These are phyloP conservation scores for Blastocystis sp. DNA, from an alignment of 352 stramenopile genomes.

Conservation along the genomic window DNA sequence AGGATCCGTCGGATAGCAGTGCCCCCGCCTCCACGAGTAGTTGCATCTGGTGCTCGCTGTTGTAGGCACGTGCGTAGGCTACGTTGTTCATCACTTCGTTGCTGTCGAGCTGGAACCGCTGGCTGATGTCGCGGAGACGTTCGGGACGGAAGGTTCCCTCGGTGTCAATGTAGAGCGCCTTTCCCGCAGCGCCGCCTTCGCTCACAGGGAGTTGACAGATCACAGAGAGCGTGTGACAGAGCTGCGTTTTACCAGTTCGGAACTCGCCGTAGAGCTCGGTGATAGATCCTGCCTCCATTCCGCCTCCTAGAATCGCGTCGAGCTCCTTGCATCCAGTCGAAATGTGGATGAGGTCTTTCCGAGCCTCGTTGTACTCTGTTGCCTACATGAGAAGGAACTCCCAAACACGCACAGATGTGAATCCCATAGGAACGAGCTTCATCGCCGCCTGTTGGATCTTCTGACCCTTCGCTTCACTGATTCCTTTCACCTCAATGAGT, in stretches of 20 bases:
- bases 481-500: conserved; percentile 90
- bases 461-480: conserved; percentile 92
- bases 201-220: conserved; percentile 91
- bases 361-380: conserved; percentile 71
- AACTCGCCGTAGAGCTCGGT: conserved; percentile 97
- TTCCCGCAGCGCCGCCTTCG: conserved; percentile 86
- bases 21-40: background rate
- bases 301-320: conserved; percentile 66
- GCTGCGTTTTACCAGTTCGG: conserved; percentile 93
- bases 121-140: conserved; percentile 85
- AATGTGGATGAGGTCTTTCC: conserved; percentile 82
- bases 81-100: conserved; percentile 96
- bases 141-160: conserved; percentile 94
- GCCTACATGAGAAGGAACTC: conserved; percentile 62
- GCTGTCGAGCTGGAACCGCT: conserved; percentile 89
- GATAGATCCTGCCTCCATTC: conserved; percentile 91
- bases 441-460: conserved; percentile 94
- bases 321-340: conserved; percentile 67
- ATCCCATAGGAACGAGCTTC: conserved; percentile 91
- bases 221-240: conserved; percentile 97
- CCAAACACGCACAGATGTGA: conserved; percentile 60
- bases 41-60: conserved; percentile 93
- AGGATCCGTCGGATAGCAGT: conserved; percentile 61
- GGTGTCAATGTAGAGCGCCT: conserved; percentile 83
- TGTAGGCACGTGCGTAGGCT: conserved; percentile 93